Percentiles rank a stretch among this genome's conserved stretches.
Conservation (phyloP, 441 rosid genomes). For the Pelargonium australe region DNA sequence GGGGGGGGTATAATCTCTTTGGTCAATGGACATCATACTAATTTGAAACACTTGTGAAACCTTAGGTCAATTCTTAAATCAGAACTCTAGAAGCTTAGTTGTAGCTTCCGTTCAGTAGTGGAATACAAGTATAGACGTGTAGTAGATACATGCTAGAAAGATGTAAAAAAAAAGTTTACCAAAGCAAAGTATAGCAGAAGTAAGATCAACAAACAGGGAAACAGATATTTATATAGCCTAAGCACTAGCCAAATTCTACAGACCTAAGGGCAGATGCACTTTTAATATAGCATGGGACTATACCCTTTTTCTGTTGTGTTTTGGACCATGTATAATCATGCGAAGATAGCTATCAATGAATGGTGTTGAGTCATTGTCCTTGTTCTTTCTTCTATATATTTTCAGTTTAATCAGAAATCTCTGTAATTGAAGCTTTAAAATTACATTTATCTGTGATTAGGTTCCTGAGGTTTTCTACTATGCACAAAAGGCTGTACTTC, state of each 20-base stretch:
- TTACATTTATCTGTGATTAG: constrained; percentile 25
- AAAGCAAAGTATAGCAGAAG: neutral
- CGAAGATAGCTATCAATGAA: neutral
- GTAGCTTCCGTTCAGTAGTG: neutral
- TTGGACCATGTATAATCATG: neutral
- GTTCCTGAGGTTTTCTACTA: constrained; percentile 71
- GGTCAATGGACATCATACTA: neutral
- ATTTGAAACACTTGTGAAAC: neutral
- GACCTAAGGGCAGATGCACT: neutral
- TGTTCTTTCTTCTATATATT: neutral
- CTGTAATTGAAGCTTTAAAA: constrained; percentile 8
- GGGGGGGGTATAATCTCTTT: neutral
- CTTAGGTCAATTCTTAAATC: neutral
- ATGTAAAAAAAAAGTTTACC: neutral
- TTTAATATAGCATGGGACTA: neutral
- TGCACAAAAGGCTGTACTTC: constrained; percentile 69
- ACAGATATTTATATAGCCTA: neutral
- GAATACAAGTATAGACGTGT: neutral
- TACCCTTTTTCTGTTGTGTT: neutral
- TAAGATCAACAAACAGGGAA: neutral
- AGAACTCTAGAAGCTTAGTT: neutral
- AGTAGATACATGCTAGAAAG: neutral
- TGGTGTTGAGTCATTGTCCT: neutral
- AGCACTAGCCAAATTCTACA: neutral
- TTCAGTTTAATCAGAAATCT: neutral